Conservation (phyloP, 176 grass and related monocot genomes). For the Calamus simplicifolius region DNA sequence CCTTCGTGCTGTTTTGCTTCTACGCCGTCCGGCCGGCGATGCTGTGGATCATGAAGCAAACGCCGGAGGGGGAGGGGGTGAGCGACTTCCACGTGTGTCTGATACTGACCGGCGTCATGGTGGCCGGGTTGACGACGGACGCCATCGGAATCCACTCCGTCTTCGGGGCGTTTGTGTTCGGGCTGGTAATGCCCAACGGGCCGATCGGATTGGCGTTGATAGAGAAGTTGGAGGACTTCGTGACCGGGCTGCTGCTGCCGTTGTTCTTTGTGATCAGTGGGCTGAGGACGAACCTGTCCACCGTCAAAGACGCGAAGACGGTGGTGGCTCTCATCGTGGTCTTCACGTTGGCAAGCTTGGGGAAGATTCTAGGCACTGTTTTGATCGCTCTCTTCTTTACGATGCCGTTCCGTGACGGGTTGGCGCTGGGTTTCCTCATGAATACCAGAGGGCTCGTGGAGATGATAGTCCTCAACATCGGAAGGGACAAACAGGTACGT, state of each 20-base stretch:
- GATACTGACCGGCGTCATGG: slow-evolving; percentile 53
- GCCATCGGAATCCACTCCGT: slow-evolving; percentile 51
- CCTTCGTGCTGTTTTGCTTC: slow-evolving; percentile 29
- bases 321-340: slow-evolving; percentile 20
- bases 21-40: slow-evolving; percentile 29
- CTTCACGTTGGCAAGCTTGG: neutral
- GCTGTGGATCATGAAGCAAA: slow-evolving; percentile 10
- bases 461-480: slow-evolving; percentile 72
- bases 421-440: slow-evolving; percentile 57
- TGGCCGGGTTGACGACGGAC: slow-evolving; percentile 45
- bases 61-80: slow-evolving; percentile 8
- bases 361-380: slow-evolving; percentile 35
- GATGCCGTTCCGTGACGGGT: slow-evolving; percentile 55
- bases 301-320: slow-evolving; percentile 1
- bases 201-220: slow-evolving; percentile 48
- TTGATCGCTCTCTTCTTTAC: slow-evolving; percentile 26
- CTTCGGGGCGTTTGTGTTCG: slow-evolving; percentile 67
- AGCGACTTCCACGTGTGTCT: slow-evolving; percentile 37
- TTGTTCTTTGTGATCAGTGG: slow-evolving; percentile 73
- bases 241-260: slow-evolving; percentile 38
- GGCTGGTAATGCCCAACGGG: slow-evolving; percentile 60
- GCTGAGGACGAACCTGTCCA: slow-evolving; percentile 31
- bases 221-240: slow-evolving; percentile 66
- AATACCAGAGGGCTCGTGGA: slow-evolving; percentile 66
- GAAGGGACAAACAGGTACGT: slow-evolving; percentile 39